Evolutionary conservation across 495 filamentous ascomycete species (phyloP).

Genomic region (Aspergillus baeticus): DNA sequence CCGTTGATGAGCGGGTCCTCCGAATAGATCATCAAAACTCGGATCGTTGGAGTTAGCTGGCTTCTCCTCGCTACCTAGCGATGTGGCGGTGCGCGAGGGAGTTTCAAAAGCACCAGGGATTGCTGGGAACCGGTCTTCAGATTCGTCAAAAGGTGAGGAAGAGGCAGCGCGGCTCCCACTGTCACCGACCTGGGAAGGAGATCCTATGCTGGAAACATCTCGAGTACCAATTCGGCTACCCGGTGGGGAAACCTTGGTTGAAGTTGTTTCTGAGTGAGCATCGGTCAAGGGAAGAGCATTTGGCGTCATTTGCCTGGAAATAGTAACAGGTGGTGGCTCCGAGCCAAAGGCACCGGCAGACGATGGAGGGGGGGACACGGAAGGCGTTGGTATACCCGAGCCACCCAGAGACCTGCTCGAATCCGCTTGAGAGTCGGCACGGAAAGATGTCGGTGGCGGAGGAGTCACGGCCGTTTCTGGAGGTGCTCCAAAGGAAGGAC

Average conservation of each 20-base stretch:
- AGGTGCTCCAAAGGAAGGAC: slow-evolving; percentile 61
- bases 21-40: slow-evolving; percentile 55
- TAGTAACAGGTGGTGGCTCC: slow-evolving; percentile 60
- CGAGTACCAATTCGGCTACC: slow-evolving; percentile 63
- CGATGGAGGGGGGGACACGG: slow-evolving; percentile 60
- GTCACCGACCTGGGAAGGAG: slow-evolving; percentile 50
- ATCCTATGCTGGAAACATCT: slow-evolving; percentile 56
- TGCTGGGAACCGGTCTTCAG: slow-evolving; percentile 33
- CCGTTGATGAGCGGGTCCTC: slow-evolving; percentile 52
- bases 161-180: slow-evolving; percentile 30
- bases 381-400: slow-evolving; percentile 55
- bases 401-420: slow-evolving; percentile 36
- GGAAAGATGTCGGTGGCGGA: slow-evolving; percentile 66
- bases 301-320: slow-evolving; percentile 71
- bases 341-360: slow-evolving; percentile 28
- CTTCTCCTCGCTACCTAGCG: slow-evolving; percentile 23
- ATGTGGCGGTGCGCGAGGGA: slow-evolving; percentile 16
- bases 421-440: slow-evolving; percentile 50
- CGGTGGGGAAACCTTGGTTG: slow-evolving; percentile 78
- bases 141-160: slow-evolving; percentile 46
- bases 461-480: slow-evolving; percentile 43
- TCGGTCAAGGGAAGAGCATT: slow-evolving; percentile 65
- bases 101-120: slow-evolving; percentile 21
- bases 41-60: slow-evolving; percentile 29
- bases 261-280: slow-evolving; percentile 69